Percentiles rank a stretch among this genome's conserved stretches.
phyloP scores from a whole-genome alignment of 306 rosid genomes.

The Castanea mollissima region DNA sequence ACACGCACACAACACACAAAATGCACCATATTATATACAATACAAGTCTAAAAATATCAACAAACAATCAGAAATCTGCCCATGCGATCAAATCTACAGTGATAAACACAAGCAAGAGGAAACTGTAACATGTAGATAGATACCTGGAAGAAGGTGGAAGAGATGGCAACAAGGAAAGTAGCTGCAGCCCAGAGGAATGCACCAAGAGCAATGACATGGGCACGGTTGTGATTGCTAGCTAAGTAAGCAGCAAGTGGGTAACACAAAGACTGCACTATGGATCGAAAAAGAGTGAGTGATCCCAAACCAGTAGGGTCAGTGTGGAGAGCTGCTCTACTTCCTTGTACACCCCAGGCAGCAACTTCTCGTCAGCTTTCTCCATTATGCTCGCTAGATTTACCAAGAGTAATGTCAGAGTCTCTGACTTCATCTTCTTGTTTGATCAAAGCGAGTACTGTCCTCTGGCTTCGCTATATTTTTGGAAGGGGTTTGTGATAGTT shows the following conservation, averaged over 20 bases:
- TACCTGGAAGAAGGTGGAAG: conserved; percentile 67
- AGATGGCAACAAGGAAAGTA: conserved; percentile 60
- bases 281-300: conserved; percentile 62
- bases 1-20: not conserved
- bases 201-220: conserved; percentile 61
- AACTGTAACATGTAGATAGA: not conserved
- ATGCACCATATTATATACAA: not conserved
- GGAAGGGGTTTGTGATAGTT: not conserved
- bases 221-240: conserved; percentile 67
- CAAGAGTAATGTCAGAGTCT: conserved; percentile 48
- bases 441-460: not conserved
- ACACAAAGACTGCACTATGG: conserved; percentile 64
- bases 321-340: conserved; percentile 63
- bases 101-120: not conserved
- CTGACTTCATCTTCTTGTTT: conserved; percentile 48
- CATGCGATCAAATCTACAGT: not conserved
- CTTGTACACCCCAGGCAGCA: conserved; percentile 76
- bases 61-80: not conserved
- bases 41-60: not conserved
- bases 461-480: not conserved
- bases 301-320: conserved; percentile 78
- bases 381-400: conserved; percentile 65
- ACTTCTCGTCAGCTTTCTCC: conserved; percentile 69
- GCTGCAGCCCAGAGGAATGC: conserved; percentile 75
- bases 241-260: conserved; percentile 74